Conservation (phyloP, 1,139 yeast species). For the Blastobotrys aristatus region DNA sequence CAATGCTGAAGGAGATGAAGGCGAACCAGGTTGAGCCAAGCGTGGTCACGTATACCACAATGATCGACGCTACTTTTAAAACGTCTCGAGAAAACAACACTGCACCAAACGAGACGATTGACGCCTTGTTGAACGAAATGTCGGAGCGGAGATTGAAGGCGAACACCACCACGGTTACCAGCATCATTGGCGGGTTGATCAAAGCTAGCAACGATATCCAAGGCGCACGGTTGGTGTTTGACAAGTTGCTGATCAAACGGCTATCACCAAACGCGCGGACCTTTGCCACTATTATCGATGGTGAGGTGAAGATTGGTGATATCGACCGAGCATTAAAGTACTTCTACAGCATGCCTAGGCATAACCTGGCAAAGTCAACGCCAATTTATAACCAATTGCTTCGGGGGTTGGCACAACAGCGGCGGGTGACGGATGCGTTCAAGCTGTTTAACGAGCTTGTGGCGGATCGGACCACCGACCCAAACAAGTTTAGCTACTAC, state of each 20-base stretch:
- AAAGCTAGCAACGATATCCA: slow-evolving; percentile 44
- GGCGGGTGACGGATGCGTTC: slow-evolving; percentile 40
- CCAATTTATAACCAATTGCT: slow-evolving; percentile 60
- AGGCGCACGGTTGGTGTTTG: slow-evolving; percentile 51
- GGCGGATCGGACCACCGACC: slow-evolving; percentile 33
- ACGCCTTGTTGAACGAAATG: slow-evolving; percentile 43
- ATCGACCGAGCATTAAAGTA: slow-evolving; percentile 44
- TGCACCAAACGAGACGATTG: slow-evolving; percentile 41
- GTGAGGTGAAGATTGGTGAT: slow-evolving; percentile 51
- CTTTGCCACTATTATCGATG: slow-evolving; percentile 54
- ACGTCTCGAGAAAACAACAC: slow-evolving; percentile 42
- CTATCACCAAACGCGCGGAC: slow-evolving; percentile 39
- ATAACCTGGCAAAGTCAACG: slow-evolving; percentile 39
- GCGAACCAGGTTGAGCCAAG: slow-evolving; percentile 49
- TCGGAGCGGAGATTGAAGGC: slow-evolving; percentile 40
- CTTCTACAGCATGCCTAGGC: slow-evolving; percentile 43
- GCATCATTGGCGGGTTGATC: slow-evolving; percentile 54
- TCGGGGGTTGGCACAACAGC: slow-evolving; percentile 40
- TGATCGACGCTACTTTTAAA: slow-evolving; percentile 55
- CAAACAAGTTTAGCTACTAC: slow-evolving; percentile 56
- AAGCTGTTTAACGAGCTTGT: slow-evolving; percentile 37
- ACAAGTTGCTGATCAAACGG: slow-evolving; percentile 38
- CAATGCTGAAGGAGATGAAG: slow-evolving; percentile 36
- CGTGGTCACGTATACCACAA: slow-evolving; percentile 59
- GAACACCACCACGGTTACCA: slow-evolving; percentile 49